Base-by-base conservation (phyloP, 257 asterid genomes). In the Solanum virginianum region DNA sequence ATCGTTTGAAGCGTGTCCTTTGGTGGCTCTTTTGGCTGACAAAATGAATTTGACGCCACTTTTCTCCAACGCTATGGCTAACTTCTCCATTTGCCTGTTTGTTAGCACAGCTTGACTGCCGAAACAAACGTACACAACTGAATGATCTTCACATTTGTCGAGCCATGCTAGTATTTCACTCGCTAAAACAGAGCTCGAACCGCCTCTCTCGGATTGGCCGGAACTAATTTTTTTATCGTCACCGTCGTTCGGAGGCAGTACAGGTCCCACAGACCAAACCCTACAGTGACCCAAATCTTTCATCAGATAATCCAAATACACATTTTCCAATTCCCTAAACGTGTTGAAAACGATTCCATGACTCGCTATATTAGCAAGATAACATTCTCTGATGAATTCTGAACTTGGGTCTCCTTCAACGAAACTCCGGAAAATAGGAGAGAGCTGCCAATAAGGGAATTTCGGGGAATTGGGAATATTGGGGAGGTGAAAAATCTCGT, bases 381-480 rank as follows among this genome's bases (percentile, higher is more conserved):
- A 87, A 3, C 87, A 59, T 5, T 85, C 89, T 72, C 80, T 86
- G 26, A 92, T 85, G 3, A 89, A 89, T 88, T 94, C 92, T 66
- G 91, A 88, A 39, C 26, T 20, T 10, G 92, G 92, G 85, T 93
- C 86, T 17, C 90, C 92, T 45, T 86, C 82, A 0, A 82, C 88
- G 4, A 85, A 89, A 29, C 91, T 91, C 2, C 94, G 89, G 43
- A 63, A 95, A 36, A 92, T 43, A 4, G 98, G 92, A 17, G 97
- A 93, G 0, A 92, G 5, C 85, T 95, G 99, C 97, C 96, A 91
- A 97, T 97, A 94, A 7, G 97, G 97, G 90, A 89, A 91, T 16
- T 55, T 6, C 2, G 97, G 98, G 71, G 86, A 83, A 81, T 74
- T 84, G 39, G 98, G 99, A 24, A 91, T 85, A 0, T 82, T 80